These are phyloP conservation scores for Emydomyces testavorans DNA, from an alignment of 2,329 filamentous ascomycete species.

Conservation along the genomic window DNA sequence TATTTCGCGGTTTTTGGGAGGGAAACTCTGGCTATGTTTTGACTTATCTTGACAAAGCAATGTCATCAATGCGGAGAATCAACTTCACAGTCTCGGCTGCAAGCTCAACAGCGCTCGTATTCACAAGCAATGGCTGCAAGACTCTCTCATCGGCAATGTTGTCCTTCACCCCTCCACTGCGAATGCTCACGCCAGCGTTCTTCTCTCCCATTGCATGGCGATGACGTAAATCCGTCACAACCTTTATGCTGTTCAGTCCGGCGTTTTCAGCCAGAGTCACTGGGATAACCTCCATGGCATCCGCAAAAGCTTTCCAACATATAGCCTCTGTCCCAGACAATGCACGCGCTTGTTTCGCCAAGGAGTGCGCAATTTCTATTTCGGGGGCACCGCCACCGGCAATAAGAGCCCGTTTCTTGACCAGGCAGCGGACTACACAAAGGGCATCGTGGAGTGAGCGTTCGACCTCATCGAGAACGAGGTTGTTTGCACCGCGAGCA, in stretches of 20 bases:
- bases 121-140: conserved; percentile 86
- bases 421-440: conserved; percentile 90
- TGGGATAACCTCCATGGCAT: conserved; percentile 92
- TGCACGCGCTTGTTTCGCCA: conserved; percentile 69
- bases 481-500: conserved; percentile 80
- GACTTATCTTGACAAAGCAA: conserved; percentile 42
- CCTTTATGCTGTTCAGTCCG: conserved; percentile 95
- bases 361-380: conserved; percentile 83
- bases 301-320: conserved; percentile 98
- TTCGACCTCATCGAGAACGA: conserved; percentile 95
- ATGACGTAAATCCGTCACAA: conserved; percentile 89
- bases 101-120: conserved; percentile 93
- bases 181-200: conserved; percentile 95
- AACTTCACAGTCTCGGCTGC: conserved; percentile 98
- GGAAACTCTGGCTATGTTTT: too few relatives aligned
- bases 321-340: conserved; percentile 88
- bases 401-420: conserved; percentile 99
- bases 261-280: conserved; percentile 96
- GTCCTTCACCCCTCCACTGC: conserved; percentile 89
- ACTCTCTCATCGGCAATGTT: conserved; percentile 97
- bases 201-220: conserved; percentile 89
- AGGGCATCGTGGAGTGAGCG: conserved; percentile 93
- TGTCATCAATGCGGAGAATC: conserved; percentile 61
- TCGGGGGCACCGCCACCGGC: conserved; percentile 93
- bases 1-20: too few relatives aligned